Base-by-base conservation (phyloP, 345 rosid species). In the Physaria fendleri region DNA sequence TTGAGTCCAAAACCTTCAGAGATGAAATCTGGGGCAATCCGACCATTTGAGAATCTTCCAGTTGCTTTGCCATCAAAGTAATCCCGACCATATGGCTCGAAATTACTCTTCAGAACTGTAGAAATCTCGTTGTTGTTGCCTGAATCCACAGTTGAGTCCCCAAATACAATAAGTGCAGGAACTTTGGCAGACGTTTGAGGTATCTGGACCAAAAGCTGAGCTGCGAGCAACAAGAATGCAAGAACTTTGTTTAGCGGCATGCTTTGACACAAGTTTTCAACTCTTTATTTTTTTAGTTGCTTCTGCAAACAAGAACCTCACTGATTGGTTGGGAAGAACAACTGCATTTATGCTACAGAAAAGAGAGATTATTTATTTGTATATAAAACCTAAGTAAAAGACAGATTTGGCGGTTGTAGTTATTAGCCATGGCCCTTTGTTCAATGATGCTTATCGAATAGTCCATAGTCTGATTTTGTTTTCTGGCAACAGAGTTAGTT, bases 21-120 rank as follows among this genome's bases (percentile, higher is more conserved):
- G 12, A 90, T 72, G 74, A 90, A 87, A 56, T 87, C 95, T 0
- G 95, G 69, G 0, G 82, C 68, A 24, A 90, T 72, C 49, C 87
- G 78, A 27, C 95, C 93, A 28, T 90, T 87, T 59, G 80, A 90
- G 63, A 90, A 90, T 51, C 93, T 74, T 16, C 93, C 93, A 0
- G 95, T 90, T 8, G 97, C 83, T 66, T 73, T 60, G 0, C 88
- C 78, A 0, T 69, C 88, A 0, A 48, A 38, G 73, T 71, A 90
- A 70, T 90, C 93, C 2, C 95, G 76, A 25, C 97, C 97, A 48
- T 90, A 90, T 0, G 95, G 97, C 61, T 39, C 16, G 40, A 87
- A 87, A 14, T 90, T 85, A 76, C 97, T 83, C 78, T 77, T 87
- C 6, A 72, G 61, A 9, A 83, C 40, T 2, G 97, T 87, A 5